Evolutionary conservation across 225 moss, liverwort and hornwort species (phyloP), one percentile per base, ranked within the genome.

Genomic region (Antitrichia curtipendula): DNA sequence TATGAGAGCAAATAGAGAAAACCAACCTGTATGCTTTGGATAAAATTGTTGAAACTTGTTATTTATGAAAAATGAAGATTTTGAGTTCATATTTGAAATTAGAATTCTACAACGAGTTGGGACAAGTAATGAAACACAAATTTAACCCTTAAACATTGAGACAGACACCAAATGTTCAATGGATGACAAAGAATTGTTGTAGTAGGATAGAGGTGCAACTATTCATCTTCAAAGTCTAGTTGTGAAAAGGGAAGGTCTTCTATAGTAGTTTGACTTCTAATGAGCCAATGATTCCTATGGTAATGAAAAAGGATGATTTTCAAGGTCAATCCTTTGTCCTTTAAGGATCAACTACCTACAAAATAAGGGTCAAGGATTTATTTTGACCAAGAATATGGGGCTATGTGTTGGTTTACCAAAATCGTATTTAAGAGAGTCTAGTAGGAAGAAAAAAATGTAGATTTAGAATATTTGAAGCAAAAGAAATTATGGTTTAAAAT

Each of bases 351-450:
- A n/a, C n/a, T n/a, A 69, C 14, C 24, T 24, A 40, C 8, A 24
- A 13, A 13, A 24, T 7, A 40, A 4, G 25, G 25, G 3, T 5
- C 7, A 70, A 70, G 14, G 24, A 24, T 70, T 14, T 69, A 15
- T 70, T 19, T 70, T 70, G 13, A 50, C 50, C 50, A 50, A 50
- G 50, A 50, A 3, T 50, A 50, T 50, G 50, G 50, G 13, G 13
- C 13, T 50, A 50, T 14, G 47, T 4, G 1, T 2, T 70, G 3
- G 8, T 41, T 25, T 41, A 25, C 15, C 3, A 41, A 69, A 23
- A 70, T 0, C 0, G 3, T 23, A 68, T 0, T 38, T 14, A 13
- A 5, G 6, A 71, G 0, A 43, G 2, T 1, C 1, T 43, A 0
- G 71, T 27, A 9, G 6, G 5, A 16, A 8, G 1, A 1, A 41